phyloP scores from a whole-genome alignment of 1,284 basidiomycete species.

The Austropuccinia psidii region DNA sequence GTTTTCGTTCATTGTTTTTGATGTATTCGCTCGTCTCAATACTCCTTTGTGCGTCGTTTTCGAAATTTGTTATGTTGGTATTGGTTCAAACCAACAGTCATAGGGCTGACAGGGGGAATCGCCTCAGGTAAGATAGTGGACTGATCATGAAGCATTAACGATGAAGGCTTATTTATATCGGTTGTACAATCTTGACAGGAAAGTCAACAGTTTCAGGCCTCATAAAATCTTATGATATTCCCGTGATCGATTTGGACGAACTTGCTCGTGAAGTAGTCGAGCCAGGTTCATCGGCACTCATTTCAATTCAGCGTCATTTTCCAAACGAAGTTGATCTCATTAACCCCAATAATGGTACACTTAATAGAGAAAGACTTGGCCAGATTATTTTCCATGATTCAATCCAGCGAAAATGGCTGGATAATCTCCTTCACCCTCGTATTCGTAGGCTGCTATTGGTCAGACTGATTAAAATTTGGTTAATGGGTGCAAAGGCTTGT shows the following conservation, averaged over 20 bases:
- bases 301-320: slow-evolving; percentile 55
- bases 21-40: not conserved
- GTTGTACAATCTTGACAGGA: slow-evolving; percentile 40
- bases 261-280: slow-evolving; percentile 79
- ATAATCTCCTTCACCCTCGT: slow-evolving; percentile 81
- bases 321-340: slow-evolving; percentile 64
- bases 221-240: slow-evolving; percentile 59
- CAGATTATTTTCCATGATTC: slow-evolving; percentile 74
- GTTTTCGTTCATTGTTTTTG: no score
- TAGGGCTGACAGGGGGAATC: slow-evolving; percentile 93
- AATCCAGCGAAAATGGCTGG: slow-evolving; percentile 63
- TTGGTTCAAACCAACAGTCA: no score
- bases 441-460: slow-evolving; percentile 68
- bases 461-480: slow-evolving; percentile 64
- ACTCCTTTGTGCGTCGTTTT: no score
- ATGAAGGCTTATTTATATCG: not conserved
- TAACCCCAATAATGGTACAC: slow-evolving; percentile 57
- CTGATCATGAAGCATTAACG: not conserved
- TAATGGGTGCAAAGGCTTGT: slow-evolving; percentile 66
- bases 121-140: slow-evolving; percentile 60
- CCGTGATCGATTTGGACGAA: slow-evolving; percentile 85
- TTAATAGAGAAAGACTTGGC: slow-evolving; percentile 79
- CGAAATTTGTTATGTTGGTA: no score
- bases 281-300: slow-evolving; percentile 69
- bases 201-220: slow-evolving; percentile 84